Evolutionary conservation across 202 grass and related monocot genomes (phyloP).

Genomic region (Dendrocalamus latiflorus): DNA sequence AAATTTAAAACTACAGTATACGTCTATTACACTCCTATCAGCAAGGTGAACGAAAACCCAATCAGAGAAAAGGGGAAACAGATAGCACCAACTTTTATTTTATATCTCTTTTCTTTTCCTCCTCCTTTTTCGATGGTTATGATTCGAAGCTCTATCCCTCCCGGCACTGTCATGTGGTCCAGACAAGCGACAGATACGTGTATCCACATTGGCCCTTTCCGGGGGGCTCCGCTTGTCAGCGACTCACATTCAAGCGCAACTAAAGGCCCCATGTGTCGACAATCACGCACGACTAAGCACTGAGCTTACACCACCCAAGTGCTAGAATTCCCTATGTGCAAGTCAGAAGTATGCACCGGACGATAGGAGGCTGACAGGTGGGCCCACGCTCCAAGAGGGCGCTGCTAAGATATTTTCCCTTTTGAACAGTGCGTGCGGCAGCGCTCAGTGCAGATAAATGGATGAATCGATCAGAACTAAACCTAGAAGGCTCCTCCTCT

Average conservation of each 20-base stretch:
- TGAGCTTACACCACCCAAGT: neutral
- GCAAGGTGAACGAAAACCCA: neutral
- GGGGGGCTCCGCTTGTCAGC: neutral
- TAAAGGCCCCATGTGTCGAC: neutral
- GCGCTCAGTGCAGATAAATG: neutral
- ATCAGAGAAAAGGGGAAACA: neutral
- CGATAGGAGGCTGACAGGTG: neutral
- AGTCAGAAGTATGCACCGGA: neutral
- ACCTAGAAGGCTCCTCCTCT: neutral
- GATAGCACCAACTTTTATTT: neutral
- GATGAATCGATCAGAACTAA: neutral
- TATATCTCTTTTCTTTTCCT: neutral
- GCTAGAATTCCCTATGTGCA: too few species aligned
- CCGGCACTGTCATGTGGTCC: slow-evolving; percentile 21
- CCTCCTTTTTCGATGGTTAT: slow-evolving; percentile 9
- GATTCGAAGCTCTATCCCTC: slow-evolving; percentile 35
- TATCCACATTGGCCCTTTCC: neutral
- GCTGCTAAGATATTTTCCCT: neutral
- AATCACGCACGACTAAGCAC: neutral
- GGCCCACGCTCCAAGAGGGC: neutral
- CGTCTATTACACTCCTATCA: neutral
- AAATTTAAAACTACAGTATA: neutral
- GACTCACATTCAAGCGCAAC: too few species aligned
- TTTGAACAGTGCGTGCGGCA: neutral
- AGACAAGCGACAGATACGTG: neutral